Evolutionary conservation across 139 green algal genomes (phyloP).

Genomic region (Yamagishiella unicocca): DNA sequence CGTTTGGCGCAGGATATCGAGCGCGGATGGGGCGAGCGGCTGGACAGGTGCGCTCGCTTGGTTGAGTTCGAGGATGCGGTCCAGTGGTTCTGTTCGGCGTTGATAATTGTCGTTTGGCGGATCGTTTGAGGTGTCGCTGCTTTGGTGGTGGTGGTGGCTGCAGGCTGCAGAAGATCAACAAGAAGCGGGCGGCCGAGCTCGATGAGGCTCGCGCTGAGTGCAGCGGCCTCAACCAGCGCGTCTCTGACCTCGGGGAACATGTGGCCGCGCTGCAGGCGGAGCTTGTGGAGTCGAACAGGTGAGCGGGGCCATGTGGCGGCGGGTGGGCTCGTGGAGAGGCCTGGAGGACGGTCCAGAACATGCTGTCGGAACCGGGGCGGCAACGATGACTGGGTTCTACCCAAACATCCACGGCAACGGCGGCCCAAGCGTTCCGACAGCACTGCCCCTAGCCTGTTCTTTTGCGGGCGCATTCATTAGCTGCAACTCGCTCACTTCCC

Average conservation of each 20-base stretch:
- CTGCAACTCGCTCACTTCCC: background rate
- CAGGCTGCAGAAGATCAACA: conserved; percentile 57
- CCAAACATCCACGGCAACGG: too few relatives aligned
- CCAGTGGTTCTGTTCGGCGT: background rate
- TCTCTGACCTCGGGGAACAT: background rate
- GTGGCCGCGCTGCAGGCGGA: background rate
- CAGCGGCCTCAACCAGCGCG: background rate
- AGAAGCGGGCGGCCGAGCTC: conserved; percentile 48
- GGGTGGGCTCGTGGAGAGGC: conserved; percentile 13
- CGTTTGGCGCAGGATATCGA: conserved; percentile 16
- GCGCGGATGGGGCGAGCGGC: conserved; percentile 29
- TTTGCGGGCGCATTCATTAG: too few relatives aligned
- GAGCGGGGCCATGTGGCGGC: background rate
- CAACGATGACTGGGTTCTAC: too few relatives aligned
- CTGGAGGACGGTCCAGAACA: too few relatives aligned
- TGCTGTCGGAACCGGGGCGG: too few relatives aligned
- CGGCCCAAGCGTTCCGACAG: too few relatives aligned
- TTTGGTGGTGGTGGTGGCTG: background rate
- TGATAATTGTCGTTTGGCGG: background rate
- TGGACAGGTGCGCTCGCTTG: conserved; percentile 32
- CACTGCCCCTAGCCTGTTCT: too few relatives aligned
- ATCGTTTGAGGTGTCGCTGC: background rate
- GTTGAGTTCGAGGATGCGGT: background rate
- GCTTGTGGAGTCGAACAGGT: conserved; percentile 22
- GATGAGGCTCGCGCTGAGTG: conserved; percentile 40